Evolutionary conservation across 2,329 filamentous ascomycete genomes (phyloP).

Genomic region (Cadophora sp.): DNA sequence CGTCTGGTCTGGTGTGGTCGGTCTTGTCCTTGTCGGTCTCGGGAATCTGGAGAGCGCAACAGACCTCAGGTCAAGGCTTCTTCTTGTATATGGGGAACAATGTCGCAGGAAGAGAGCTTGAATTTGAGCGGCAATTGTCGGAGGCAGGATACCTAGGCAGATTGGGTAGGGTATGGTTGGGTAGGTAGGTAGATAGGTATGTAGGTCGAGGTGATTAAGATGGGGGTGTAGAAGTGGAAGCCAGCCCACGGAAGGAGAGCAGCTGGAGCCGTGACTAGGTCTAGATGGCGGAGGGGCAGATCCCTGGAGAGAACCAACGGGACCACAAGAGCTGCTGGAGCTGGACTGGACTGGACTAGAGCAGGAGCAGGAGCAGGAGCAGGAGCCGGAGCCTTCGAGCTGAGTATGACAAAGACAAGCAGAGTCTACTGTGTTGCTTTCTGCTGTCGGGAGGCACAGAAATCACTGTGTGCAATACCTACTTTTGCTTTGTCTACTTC

Average conservation of each 20-base stretch:
- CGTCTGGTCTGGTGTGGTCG: background rate
- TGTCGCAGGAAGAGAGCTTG: background rate
- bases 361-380: background rate
- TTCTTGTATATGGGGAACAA: background rate
- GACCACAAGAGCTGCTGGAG: background rate
- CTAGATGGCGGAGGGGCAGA: background rate
- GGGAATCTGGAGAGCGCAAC: constrained; percentile 3
- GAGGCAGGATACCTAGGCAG: background rate
- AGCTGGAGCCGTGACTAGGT: background rate
- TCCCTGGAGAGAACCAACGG: background rate
- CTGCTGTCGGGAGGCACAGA: constrained; percentile 12
- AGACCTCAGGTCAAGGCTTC: background rate
- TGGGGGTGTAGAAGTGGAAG: background rate
- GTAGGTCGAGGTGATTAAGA: no score
- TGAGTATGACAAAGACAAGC: background rate
- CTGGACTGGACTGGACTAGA: background rate
- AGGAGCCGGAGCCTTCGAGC: constrained; percentile 6
- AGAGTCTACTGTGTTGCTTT: constrained; percentile 8
- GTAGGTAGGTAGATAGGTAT: background rate
- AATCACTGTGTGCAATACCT: background rate
- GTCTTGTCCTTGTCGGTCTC: background rate
- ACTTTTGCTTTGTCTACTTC: no score
- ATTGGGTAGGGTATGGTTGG: constrained; percentile 8
- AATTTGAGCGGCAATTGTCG: constrained; percentile 16
- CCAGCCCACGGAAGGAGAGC: background rate